phyloP scores from a whole-genome alignment of 345 rosid species.

The Citrus inodora region DNA sequence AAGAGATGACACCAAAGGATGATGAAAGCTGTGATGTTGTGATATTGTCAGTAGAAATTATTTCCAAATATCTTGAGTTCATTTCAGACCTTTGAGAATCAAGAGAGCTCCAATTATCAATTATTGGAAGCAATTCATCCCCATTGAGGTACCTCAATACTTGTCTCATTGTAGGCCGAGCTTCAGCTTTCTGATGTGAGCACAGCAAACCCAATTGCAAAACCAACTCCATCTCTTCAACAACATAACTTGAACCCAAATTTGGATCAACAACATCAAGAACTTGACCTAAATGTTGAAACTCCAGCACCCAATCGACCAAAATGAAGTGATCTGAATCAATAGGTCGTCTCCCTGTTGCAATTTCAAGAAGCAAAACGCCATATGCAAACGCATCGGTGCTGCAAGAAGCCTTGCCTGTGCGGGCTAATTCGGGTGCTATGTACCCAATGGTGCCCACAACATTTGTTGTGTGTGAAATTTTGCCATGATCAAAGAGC shows the following conservation, averaged over 20 bases:
- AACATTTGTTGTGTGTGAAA: constrained; percentile 50
- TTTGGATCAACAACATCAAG: constrained; percentile 46
- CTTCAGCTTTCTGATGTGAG: constrained; percentile 35
- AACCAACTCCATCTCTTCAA: constrained; percentile 44
- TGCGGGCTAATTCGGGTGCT: constrained; percentile 69
- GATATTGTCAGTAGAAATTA: constrained; percentile 20
- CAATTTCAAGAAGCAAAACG: constrained; percentile 62
- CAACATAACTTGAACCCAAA: constrained; percentile 28
- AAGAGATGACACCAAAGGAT: constrained; percentile 29
- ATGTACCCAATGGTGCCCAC: constrained; percentile 79
- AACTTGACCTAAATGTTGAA: constrained; percentile 22
- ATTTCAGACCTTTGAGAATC: constrained; percentile 16
- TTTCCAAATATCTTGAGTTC: constrained; percentile 18
- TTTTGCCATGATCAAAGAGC: constrained; percentile 55
- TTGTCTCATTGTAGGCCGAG: constrained; percentile 59
- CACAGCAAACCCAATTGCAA: constrained; percentile 52
- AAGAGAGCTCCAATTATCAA: constrained; percentile 21
- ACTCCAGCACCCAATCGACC: constrained; percentile 38
- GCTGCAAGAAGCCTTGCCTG: constrained; percentile 60
- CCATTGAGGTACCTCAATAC: constrained; percentile 48
- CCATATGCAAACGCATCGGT: constrained; percentile 73
- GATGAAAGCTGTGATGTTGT: constrained; percentile 23
- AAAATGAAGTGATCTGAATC: constrained; percentile 26
- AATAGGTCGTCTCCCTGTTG: constrained; percentile 50
- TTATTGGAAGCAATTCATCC: constrained; percentile 41